Base-by-base conservation (phyloP, 495 filamentous ascomycete species). In the Tuber indicum region DNA sequence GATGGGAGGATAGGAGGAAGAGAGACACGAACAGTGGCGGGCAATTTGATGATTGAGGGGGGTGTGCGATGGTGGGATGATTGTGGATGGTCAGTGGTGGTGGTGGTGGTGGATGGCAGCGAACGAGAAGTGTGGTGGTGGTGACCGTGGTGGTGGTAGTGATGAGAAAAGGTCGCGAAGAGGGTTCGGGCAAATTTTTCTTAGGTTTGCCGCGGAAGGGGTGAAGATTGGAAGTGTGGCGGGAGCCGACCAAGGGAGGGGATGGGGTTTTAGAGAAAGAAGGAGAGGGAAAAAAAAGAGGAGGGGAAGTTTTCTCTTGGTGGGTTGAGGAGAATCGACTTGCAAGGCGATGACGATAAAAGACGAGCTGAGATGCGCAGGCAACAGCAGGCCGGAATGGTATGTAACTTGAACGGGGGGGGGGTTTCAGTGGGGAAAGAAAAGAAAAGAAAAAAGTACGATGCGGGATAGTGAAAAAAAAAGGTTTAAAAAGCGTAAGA, bases 201-300 rank as follows among this genome's bases (percentile, higher is more conserved):
- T 66, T 26, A 36, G 26, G 58, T 66, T 66, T 66, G 58, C 85
- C 85, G 83, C 84, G 85, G 85, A 83, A 84, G 84, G 84, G 81
- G 83, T 84, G 82, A 82, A 82, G 76, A 82, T 83, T 75, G 78
- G 81, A 73, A 80, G 79, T 76, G 81, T 76, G 41, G 75, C 82
- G 49, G 75, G 77, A 83, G 79, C 77, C 77, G 80, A 84, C 78
- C 81, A 82, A 74, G 79, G 78, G 84, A 83, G 84, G 79, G 79
- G 75, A 84, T 83, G 80, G 84, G 83, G 78, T 78, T 79, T 78
- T 81, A 83, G 84, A 84, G 81, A 84, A 82, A 84, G 83, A 84
- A 83, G 82, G 85, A 85, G 85, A 87, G 86, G 85, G 85, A 82
- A 84, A 82, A 81, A 52, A 81, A 52, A 58, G 16, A 70, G 52